Base-by-base conservation (phyloP, 192 early-diverging fungal genomes). In the Entophlyctis luteolus region DNA sequence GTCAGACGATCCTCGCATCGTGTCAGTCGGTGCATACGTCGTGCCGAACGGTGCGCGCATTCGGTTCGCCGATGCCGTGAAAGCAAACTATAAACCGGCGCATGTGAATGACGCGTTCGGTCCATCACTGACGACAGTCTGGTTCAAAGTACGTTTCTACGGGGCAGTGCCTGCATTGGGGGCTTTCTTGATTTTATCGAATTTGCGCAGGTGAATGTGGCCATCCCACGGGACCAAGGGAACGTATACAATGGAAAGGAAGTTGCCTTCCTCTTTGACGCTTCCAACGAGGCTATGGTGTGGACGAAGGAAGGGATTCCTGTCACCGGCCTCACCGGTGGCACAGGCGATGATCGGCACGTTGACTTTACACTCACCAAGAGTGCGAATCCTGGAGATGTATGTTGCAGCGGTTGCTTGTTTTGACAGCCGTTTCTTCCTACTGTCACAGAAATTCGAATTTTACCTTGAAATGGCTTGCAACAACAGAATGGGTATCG, bases 401-500 rank as follows among this genome's bases (percentile, higher is more conserved):
- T 67, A 38, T 20, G 52, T 25, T 45, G 10, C n/a, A 45, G 27
- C 22, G 8, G 10, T 54, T 54, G 22, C 52, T 54, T 18, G 10
- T 54, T 54, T 22, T 18, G 10, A 14, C 8, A 25, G 14, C 14
- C 16, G 8, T 38, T 16, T 38, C 36, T 10, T 39, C 18, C 14
- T 25, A 22, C 16, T 31, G 22, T 12, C 16, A 16, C 31, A 60
- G 71, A 74, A 73, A 16, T 77, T 86, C 49, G 78, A 90, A 39
- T 81, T 96, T 50, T 95, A 89, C 70, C 69, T 97, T 37, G 97
- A 98, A 63, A 86, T 93, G 52, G 93, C 90, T 1, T 93, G 92
- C 71, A 97, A 98, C 71, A 88, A 88, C 28, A 81, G 97, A 87
- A 95, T 96, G 81, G 95, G 96, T 22, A 79, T 79, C 35, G 92